Evolutionary conservation across 2,329 filamentous ascomycete species (phyloP).

Genomic region (Pseudogymnoascus destructans): DNA sequence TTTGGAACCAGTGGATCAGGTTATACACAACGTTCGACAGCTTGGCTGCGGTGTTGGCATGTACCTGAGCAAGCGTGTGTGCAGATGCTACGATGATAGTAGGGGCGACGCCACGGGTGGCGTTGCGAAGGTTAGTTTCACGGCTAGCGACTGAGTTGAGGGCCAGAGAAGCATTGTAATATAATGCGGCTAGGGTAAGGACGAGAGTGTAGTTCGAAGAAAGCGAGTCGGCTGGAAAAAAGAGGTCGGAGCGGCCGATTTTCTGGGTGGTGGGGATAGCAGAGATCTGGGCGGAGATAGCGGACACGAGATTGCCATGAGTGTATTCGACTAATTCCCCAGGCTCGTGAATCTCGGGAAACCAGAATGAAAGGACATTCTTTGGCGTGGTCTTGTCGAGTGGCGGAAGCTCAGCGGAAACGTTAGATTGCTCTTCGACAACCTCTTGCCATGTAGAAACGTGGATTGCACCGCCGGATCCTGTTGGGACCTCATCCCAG

Average conservation of each 20-base stretch:
- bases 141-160: conserved; percentile 77
- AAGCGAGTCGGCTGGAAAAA: conserved; percentile 74
- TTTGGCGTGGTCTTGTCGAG: conserved; percentile 40
- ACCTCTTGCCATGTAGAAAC: conserved; percentile 92
- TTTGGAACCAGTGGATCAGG: conserved; percentile 58
- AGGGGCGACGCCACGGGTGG: conserved; percentile 61
- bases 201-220: conserved; percentile 67
- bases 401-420: conserved; percentile 50
- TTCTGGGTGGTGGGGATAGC: conserved; percentile 64
- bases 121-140: conserved; percentile 56
- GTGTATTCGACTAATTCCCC: conserved; percentile 72
- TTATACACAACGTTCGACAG: conserved; percentile 51
- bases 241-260: conserved; percentile 60
- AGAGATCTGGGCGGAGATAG: conserved; percentile 62
- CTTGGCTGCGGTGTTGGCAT: conserved; percentile 46
- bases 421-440: conserved; percentile 50
- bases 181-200: conserved; percentile 70
- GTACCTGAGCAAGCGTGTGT: conserved; percentile 54
- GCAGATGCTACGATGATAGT: conserved; percentile 73
- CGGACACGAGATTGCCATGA: conserved; percentile 76
- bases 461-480: conserved; percentile 59
- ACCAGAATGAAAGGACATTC: conserved; percentile 56
- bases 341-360: conserved; percentile 35
- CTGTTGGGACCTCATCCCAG: conserved; percentile 79
- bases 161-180: conserved; percentile 70